These are phyloP conservation scores for Aotearoamyces nothofagi DNA, from an alignment of 2,329 filamentous ascomycete species.

Conservation along the genomic window DNA sequence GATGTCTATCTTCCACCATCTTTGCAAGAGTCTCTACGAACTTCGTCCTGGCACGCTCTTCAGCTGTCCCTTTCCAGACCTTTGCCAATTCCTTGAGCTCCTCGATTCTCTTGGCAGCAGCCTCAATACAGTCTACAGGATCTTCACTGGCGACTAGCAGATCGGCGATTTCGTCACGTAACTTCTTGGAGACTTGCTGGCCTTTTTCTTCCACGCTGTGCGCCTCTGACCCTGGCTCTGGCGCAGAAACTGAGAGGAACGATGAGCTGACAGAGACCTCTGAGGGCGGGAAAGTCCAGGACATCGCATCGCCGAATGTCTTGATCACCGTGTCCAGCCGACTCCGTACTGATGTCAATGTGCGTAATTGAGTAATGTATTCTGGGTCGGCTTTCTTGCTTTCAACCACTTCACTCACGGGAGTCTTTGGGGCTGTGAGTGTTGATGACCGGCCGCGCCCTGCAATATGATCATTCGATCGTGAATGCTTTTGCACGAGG, in stretches of 20 bases:
- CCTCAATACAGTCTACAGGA: conserved; percentile 52
- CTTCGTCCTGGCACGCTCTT: conserved; percentile 70
- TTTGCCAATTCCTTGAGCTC: conserved; percentile 58
- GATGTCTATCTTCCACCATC: conserved; percentile 60
- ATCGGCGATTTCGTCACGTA: conserved; percentile 56
- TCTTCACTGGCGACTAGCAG: conserved; percentile 45
- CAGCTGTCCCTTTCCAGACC: conserved; percentile 94
- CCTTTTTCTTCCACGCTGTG: conserved; percentile 75
- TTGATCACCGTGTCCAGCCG: conserved; percentile 84
- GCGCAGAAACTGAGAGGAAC: conserved; percentile 80
- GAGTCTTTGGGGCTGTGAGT: conserved; percentile 13
- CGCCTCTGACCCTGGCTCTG: conserved; percentile 50
- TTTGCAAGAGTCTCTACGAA: conserved; percentile 73
- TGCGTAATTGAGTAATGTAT: conserved; percentile 67
- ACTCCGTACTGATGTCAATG: conserved; percentile 63
- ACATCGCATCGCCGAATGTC: conserved; percentile 88
- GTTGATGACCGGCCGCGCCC: conserved; percentile 14
- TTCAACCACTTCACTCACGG: conserved; percentile 9
- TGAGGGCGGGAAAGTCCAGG: conserved; percentile 82
- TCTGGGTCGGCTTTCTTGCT: conserved; percentile 32
- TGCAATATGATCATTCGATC: conserved; percentile 12
- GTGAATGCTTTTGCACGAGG: conserved; percentile 8
- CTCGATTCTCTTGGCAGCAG: conserved; percentile 59
- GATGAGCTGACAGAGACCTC: conserved; percentile 73
- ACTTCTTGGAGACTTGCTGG: conserved; percentile 57